Conservation (phyloP, 768 basidiomycete genomes). For the Lactarius sanguifluus region DNA sequence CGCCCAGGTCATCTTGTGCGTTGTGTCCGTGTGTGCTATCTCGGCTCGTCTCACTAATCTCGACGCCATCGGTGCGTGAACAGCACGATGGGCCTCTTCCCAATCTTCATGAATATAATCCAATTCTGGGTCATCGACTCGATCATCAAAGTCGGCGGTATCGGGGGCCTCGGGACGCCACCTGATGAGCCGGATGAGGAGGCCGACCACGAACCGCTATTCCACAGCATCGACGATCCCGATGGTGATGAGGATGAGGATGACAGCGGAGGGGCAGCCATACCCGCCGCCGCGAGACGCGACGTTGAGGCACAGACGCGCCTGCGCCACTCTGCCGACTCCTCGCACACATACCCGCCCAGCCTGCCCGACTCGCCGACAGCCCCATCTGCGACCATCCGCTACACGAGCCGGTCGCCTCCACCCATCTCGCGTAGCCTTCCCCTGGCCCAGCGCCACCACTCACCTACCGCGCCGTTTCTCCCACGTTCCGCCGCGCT, state of each 20-base stretch:
- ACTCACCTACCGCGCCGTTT: constrained; percentile 33
- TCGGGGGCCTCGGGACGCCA: constrained; percentile 43
- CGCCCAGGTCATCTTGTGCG: constrained; percentile 80
- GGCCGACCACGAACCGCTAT: constrained; percentile 58
- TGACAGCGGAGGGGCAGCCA: not conserved
- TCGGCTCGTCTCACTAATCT: not conserved
- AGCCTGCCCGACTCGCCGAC: constrained; percentile 46
- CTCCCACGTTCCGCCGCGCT: constrained; percentile 29
- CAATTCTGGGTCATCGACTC: constrained; percentile 97
- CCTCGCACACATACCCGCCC: constrained; percentile 62
- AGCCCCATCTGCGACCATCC: constrained; percentile 38
- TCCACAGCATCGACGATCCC: constrained; percentile 51
- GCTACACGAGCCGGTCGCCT: constrained; percentile 34
- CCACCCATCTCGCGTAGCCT: constrained; percentile 14
- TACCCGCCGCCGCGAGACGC: not conserved
- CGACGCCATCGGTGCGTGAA: constrained; percentile 32
- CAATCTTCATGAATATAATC: constrained; percentile 81
- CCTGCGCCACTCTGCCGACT: constrained; percentile 39
- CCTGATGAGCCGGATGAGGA: constrained; percentile 41
- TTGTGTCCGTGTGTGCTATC: constrained; percentile 25
- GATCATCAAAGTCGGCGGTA: constrained; percentile 72
- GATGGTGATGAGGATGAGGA: constrained; percentile 31
- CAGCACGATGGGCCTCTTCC: constrained; percentile 90
- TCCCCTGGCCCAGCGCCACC: constrained; percentile 5
- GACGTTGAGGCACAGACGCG: constrained; percentile 49